Evolutionary conservation across 306 rosid genomes (phyloP), one percentile per base, ranked within the genome.

Genomic region (Medicago arabica): DNA sequence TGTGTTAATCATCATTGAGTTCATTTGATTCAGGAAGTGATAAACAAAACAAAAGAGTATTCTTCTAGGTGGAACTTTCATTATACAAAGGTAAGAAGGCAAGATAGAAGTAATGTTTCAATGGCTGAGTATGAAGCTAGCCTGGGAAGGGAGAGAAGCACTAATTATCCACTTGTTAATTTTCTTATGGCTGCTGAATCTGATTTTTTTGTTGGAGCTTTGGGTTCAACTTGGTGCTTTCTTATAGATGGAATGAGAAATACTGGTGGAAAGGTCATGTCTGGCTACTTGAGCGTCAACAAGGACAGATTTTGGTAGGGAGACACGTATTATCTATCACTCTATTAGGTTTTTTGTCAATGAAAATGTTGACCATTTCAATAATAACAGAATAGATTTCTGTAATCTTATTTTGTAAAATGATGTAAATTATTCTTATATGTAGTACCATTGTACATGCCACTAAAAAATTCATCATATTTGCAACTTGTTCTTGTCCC

Each of bases 161-260:
- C 89, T 4, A 90, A 92, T 63, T 84, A 92, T 72, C 92, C 97
- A 12, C 78, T 92, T 40, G 93, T 85, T 13, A 87, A 92, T 80
- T 90, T 92, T 85, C 80, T 90, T 79, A 88, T 92, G 89, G 96
- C 93, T 38, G 55, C 85, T 0, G 92, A 88, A 14, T 90, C 97
- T 11, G 96, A 92, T 69, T 90, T 88, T 69, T 92, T 87, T 40
- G 75, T 90, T 63, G 96, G 94, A 67, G 97, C 94, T 2, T 66
- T 90, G 91, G 97, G 94, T 46, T 92, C 97, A 0, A 84, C 92
- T 9, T 88, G 97, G 97, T 90, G 91, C 72, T 90, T 72, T 31
- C 92, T 92, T 8, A 87, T 88, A 40, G 97, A 92, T 69, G 97
- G 94, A 59, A 92, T 92, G 96, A 90, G 97, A 78, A 92, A 90